Conservation (phyloP, 2,329 filamentous ascomycete genomes). For the Zymoseptoria pseudotritici region DNA sequence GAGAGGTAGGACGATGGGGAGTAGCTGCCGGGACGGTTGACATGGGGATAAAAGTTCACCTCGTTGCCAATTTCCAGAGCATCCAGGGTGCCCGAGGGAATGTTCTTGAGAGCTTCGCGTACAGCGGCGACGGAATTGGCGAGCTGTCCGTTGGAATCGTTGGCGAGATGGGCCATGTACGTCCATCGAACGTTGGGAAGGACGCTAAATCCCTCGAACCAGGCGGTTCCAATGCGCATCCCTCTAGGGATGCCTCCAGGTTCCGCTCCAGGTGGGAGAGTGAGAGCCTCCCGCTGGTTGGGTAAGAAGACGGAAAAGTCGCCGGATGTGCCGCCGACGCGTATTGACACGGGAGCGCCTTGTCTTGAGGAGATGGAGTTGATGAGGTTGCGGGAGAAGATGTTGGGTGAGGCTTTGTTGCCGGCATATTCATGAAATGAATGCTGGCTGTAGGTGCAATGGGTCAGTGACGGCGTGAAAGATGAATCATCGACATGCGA, state of each 20-base stretch:
- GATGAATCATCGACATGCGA: not conserved
- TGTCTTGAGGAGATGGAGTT: slow-evolving; percentile 3
- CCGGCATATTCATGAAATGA: slow-evolving; percentile 13
- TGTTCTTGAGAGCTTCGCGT: slow-evolving; percentile 7
- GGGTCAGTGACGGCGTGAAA: not conserved
- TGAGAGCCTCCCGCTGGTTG: slow-evolving; percentile 1
- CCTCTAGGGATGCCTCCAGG: slow-evolving; percentile 4
- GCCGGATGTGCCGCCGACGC: slow-evolving; percentile 11
- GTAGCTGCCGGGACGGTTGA: slow-evolving; percentile 2
- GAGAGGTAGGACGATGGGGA: slow-evolving; percentile 3
- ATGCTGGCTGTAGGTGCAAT: slow-evolving; percentile 1
- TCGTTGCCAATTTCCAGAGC: slow-evolving; percentile 13
- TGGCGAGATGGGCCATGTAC: slow-evolving; percentile 8
- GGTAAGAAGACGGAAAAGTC: slow-evolving; percentile 7
- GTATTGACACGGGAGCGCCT: slow-evolving; percentile 8
- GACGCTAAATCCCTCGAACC: slow-evolving; percentile 10
- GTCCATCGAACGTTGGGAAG: slow-evolving; percentile 7
- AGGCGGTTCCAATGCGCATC: slow-evolving; percentile 10
- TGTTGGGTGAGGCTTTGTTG: slow-evolving; percentile 8
- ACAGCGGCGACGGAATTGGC: slow-evolving; percentile 7
- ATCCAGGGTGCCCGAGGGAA: slow-evolving; percentile 6
- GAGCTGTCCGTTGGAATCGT: slow-evolving; percentile 1
- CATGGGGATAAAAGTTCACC: slow-evolving; percentile 6
- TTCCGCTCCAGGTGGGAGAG: not conserved
- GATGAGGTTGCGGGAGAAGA: slow-evolving; percentile 10